Percentiles rank a stretch among this genome's conserved stretches.
phyloP scores from a whole-genome alignment of 2,329 filamentous ascomycete genomes.

The Aspergillus sp. region DNA sequence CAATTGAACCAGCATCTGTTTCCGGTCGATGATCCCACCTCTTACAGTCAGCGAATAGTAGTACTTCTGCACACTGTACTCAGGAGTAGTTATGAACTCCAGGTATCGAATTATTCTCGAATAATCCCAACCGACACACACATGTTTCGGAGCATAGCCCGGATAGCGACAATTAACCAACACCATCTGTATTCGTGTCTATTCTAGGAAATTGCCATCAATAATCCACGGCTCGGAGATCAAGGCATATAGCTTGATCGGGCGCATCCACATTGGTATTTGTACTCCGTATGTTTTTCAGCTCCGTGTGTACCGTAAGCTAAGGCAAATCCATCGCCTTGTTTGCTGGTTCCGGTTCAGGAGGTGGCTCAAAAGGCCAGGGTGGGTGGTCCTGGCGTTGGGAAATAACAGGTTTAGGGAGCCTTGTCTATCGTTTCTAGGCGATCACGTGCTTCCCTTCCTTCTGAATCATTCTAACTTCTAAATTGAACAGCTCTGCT shows the following conservation, averaged over 20 bases:
- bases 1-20: neutral
- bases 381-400: neutral
- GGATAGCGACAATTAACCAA: no score
- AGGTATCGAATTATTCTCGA: neutral
- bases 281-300: neutral
- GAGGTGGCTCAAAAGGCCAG: slow-evolving; percentile 1
- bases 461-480: neutral
- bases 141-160: no score
- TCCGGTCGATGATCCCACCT: neutral
- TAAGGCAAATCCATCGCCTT: neutral
- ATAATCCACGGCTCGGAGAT: neutral
- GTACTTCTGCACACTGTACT: neutral
- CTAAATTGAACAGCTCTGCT: no score
- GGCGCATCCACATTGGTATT: neutral
- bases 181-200: no score
- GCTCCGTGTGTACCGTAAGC: neutral
- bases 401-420: neutral
- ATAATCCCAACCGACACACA: neutral
- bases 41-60: neutral
- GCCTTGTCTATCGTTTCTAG: neutral
- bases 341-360: neutral
- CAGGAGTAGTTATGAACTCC: no score
- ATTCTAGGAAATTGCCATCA: neutral
- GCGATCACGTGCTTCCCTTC: neutral
- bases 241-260: neutral